Evolutionary conservation across 345 rosid species (phyloP).

Genomic region (Hypericum androsaemum): DNA sequence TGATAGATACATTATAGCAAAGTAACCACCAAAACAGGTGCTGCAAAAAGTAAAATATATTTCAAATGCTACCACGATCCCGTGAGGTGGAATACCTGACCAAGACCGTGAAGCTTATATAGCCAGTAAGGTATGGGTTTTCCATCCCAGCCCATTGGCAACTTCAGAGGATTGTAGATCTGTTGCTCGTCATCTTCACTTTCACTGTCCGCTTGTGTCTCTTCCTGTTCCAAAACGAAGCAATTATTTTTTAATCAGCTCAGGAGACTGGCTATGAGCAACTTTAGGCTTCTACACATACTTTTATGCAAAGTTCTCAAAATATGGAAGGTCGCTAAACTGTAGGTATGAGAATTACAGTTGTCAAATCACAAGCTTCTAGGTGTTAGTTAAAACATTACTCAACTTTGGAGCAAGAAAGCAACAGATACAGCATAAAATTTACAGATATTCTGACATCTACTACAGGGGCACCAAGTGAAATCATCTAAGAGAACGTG

Average conservation of each 20-base stretch:
- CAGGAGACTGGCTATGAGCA: too few relatives aligned
- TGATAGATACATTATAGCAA: neutral
- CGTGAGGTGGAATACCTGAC: slow-evolving; percentile 51
- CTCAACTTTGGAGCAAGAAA: too few relatives aligned
- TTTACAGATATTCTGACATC: too few relatives aligned
- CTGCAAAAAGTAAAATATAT: too few relatives aligned
- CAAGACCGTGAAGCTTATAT: slow-evolving; percentile 97
- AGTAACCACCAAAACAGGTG: neutral
- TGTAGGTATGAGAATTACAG: too few relatives aligned
- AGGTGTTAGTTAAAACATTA: too few relatives aligned
- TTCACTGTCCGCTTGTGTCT: slow-evolving; percentile 77
- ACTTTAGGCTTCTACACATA: too few relatives aligned
- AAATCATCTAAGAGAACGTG: neutral
- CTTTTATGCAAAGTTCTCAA: too few relatives aligned
- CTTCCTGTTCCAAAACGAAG: slow-evolving; percentile 47
- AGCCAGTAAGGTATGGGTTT: slow-evolving; percentile 99
- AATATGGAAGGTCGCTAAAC: too few relatives aligned
- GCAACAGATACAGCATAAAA: too few relatives aligned
- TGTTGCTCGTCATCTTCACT: slow-evolving; percentile 97
- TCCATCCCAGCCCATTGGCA: slow-evolving; percentile 99
- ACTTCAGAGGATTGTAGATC: slow-evolving; percentile 84
- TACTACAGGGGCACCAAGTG: too few relatives aligned
- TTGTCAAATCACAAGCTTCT: neutral
- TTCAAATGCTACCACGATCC: neutral
- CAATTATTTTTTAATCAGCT: neutral